These are phyloP conservation scores for Metschnikowia drakensbergensis DNA, from an alignment of 805 yeast species.

Conservation along the genomic window DNA sequence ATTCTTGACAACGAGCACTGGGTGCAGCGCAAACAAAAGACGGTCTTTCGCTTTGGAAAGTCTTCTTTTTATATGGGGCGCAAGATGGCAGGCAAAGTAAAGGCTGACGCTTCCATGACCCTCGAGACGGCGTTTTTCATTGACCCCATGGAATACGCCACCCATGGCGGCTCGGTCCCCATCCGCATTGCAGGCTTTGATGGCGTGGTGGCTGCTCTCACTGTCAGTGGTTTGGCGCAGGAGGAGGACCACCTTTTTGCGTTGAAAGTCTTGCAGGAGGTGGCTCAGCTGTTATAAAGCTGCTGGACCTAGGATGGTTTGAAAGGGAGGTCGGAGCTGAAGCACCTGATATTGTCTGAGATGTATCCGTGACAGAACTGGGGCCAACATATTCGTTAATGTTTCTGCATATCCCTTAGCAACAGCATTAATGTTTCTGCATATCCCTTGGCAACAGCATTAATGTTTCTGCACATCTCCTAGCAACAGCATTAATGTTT, in stretches of 20 bases:
- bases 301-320: no score
- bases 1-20: slow-evolving; percentile 51
- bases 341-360: no score
- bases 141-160: slow-evolving; percentile 43
- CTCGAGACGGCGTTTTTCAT: slow-evolving; percentile 38
- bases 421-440: no score
- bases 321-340: no score
- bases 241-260: slow-evolving; percentile 53
- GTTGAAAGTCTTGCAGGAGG: slow-evolving; percentile 24
- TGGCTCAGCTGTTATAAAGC: slow-evolving; percentile 3
- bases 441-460: no score
- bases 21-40: slow-evolving; percentile 47
- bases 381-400: no score
- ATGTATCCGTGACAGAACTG: no score
- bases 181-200: slow-evolving; percentile 36
- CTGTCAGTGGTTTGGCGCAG: slow-evolving; percentile 55
- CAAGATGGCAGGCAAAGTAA: slow-evolving; percentile 33
- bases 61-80: slow-evolving; percentile 48
- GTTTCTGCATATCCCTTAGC: no score
- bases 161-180: slow-evolving; percentile 58
- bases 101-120: slow-evolving; percentile 15
- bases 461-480: no score
- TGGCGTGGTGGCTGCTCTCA: slow-evolving; percentile 44
- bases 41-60: slow-evolving; percentile 45
- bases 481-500: no score